These are phyloP conservation scores for Quillaja saponaria DNA, from an alignment of 306 rosid genomes.

Conservation along the genomic window DNA sequence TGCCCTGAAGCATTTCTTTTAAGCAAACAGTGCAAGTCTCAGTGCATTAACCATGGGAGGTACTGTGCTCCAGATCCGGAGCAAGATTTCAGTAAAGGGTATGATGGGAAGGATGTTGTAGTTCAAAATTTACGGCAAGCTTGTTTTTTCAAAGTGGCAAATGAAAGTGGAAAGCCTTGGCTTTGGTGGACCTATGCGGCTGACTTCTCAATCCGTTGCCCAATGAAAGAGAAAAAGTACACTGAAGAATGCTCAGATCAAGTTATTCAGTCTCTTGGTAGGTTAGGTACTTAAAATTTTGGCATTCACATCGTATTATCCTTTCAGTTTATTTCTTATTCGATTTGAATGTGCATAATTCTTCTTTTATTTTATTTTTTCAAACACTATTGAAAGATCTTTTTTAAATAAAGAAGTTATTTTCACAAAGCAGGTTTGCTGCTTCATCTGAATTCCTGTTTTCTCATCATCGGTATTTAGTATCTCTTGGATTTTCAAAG, in stretches of 20 bases:
- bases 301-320: slow-evolving; percentile 10
- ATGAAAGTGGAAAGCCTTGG: slow-evolving; percentile 95
- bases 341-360: slow-evolving; percentile 1
- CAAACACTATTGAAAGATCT: background rate
- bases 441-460: background rate
- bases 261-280: slow-evolving; percentile 87
- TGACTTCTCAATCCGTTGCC: slow-evolving; percentile 92
- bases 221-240: slow-evolving; percentile 75
- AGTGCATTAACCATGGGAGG: slow-evolving; percentile 86
- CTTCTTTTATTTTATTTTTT: background rate
- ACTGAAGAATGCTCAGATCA: slow-evolving; percentile 74
- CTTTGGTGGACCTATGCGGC: slow-evolving; percentile 98
- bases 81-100: slow-evolving; percentile 85
- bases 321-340: slow-evolving; percentile 17
- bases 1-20: slow-evolving; percentile 78
- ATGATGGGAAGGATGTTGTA: slow-evolving; percentile 94
- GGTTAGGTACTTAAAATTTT: slow-evolving; percentile 33
- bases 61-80: slow-evolving; percentile 99
- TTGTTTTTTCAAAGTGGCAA: slow-evolving; percentile 85
- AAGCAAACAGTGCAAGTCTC: slow-evolving; percentile 88
- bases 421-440: too few species aligned
- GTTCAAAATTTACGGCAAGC: slow-evolving; percentile 92
- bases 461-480: background rate
- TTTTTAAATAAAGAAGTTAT: too few species aligned
- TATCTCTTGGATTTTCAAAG: background rate